A percentile compares a stretch with the other conserved stretches of the same genome.
These are phyloP conservation scores for Phoma sp. DNA, from an alignment of 2,329 filamentous ascomycete species.

Conservation along the genomic window DNA sequence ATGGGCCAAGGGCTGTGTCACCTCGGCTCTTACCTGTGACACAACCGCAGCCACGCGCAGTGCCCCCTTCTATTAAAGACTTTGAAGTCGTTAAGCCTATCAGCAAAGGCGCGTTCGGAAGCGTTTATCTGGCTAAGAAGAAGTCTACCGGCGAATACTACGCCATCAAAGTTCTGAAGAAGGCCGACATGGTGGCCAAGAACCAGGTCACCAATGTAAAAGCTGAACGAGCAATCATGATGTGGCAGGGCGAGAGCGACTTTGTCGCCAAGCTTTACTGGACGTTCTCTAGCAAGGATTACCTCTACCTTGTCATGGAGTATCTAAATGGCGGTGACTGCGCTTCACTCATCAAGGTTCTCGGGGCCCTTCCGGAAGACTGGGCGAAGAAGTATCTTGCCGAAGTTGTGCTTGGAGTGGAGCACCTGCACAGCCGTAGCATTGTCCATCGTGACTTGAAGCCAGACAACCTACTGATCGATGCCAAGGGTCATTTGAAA, in stretches of 20 bases:
- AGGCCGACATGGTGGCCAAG: conserved; percentile 99
- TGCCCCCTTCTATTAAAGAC: conserved; percentile 96
- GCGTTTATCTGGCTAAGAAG: conserved; percentile 97
- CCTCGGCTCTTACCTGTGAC: conserved; percentile 78
- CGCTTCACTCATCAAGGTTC: conserved; percentile 91
- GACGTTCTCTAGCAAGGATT: conserved; percentile 99
- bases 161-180: conserved; percentile 97
- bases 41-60: conserved; percentile 83
- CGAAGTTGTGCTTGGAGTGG: conserved; percentile 94
- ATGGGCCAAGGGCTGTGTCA: conserved; percentile 72
- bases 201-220: conserved; percentile 99
- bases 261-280: conserved; percentile 99
- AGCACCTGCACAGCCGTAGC: conserved; percentile 90
- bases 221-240: conserved; percentile 98
- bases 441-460: conserved; percentile 98
- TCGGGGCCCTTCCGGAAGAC: conserved; percentile 90
- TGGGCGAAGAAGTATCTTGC: conserved; percentile 98
- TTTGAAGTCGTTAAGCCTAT: conserved; percentile 99
- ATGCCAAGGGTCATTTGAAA: conserved; percentile 95
- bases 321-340: conserved; percentile 98
- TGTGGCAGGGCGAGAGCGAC: conserved; percentile 99
- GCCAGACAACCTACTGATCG: conserved; percentile 95
- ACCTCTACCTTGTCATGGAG: conserved; percentile 98
- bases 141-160: conserved; percentile 98
- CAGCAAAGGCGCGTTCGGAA: conserved; percentile 97